Conservation (phyloP, 768 basidiomycete species). For the Coprinopsis sp. region DNA sequence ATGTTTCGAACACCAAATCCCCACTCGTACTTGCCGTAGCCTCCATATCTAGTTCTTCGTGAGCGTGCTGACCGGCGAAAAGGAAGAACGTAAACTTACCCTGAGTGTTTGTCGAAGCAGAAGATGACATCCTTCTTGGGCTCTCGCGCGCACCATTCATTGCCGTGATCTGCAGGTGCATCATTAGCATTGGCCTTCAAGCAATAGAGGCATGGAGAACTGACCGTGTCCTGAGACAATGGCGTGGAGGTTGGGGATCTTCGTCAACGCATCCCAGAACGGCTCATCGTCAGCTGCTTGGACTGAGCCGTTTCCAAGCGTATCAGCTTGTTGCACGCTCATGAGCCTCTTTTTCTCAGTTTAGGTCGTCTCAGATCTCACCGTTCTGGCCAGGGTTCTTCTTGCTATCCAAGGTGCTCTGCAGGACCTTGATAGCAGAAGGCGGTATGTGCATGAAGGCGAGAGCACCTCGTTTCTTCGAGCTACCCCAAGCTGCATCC, state of each 20-base stretch:
- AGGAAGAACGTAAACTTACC: constrained; percentile 33
- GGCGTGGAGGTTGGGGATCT: constrained; percentile 62
- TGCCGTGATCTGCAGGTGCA: constrained; percentile 55
- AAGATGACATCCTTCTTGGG: constrained; percentile 58
- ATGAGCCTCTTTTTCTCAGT: background rate
- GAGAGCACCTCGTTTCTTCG: constrained; percentile 47
- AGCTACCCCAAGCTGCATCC: constrained; percentile 55
- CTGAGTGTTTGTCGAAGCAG: constrained; percentile 77
- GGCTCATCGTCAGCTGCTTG: constrained; percentile 55
- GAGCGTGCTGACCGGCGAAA: background rate
- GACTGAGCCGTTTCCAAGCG: constrained; percentile 51
- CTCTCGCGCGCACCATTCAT: constrained; percentile 76
- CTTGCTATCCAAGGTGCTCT: constrained; percentile 27
- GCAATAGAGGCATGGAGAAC: constrained; percentile 9
- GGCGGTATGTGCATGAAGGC: constrained; percentile 78
- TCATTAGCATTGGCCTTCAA: background rate
- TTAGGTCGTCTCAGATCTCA: constrained; percentile 10
- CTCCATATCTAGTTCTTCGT: constrained; percentile 54
- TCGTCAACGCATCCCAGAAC: constrained; percentile 61
- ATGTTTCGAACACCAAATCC: constrained; percentile 64
- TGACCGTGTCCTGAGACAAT: constrained; percentile 70
- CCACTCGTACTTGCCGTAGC: constrained; percentile 51
- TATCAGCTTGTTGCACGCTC: constrained; percentile 39
- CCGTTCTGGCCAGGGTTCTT: constrained; percentile 43
- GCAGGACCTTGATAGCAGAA: constrained; percentile 37